Base-by-base conservation (phyloP, 2,329 filamentous ascomycete genomes). In the Mycocentrospora acerina region DNA sequence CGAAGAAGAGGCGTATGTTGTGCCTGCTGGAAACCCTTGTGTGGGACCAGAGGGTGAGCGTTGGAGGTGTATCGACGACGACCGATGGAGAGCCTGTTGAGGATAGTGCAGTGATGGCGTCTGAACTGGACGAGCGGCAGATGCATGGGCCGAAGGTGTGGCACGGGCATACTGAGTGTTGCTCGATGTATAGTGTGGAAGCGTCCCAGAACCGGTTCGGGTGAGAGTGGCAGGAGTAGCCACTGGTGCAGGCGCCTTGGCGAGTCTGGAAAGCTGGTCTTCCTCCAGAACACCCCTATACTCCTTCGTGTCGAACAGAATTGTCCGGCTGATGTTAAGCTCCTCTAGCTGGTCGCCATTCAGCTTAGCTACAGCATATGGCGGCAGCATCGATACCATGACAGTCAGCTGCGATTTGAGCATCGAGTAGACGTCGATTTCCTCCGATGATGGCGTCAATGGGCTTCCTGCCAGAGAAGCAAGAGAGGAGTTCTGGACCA, bases 341-440 rank as follows among this genome's bases (percentile, higher is more conserved):
- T 90, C 86, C 19, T 84, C 85, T n/a, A 95, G 71, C 63, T 90
- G 86, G 60, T 94, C 86, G 8, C 89, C 89, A 55, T 94, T 85
- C 45, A 95, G 73, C 57, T 93, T 91, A 5, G 90, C 84, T 16
- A 95, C 86, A 1, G 86, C 87, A 60, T 89, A 93, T 1, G 90
- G 90, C 2, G 90, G 90, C 9, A 95, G 71, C 26, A 79, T 81
- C 49, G 85, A 78, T 44, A 95, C 79, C 46, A 95, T 81, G 19
- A 90, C 71, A 0, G 81, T 74, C 14, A 95, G 72, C 59, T 90
- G 88, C 4, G 83, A 79, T 60, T 86, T 89, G 35, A 95, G 75
- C 17, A 83, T 77, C 48, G 88, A 77, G 61, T 94, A 95, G 0
- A 79, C 70, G 26, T 72, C 71, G 25, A 73, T 63, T 51, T 85